phyloP scores from a whole-genome alignment of 768 basidiomycete species.

The Phlegmacium glaucopus region DNA sequence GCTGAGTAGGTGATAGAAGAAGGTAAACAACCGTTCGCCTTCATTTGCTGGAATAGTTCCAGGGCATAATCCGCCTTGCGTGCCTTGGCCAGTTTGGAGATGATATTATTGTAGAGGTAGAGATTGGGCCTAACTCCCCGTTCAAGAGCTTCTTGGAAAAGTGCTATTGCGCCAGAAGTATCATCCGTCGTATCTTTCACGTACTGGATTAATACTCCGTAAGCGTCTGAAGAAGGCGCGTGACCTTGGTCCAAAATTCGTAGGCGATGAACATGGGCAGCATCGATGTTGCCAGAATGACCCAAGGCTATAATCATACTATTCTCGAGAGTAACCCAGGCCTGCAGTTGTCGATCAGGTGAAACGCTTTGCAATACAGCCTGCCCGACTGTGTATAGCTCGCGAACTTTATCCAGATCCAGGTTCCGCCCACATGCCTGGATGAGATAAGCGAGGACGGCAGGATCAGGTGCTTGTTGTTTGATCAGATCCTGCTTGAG shows the following conservation, averaged over 20 bases:
- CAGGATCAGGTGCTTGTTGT: slow-evolving; percentile 48
- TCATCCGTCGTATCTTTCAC: slow-evolving; percentile 97
- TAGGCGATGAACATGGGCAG: slow-evolving; percentile 76
- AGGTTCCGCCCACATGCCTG: slow-evolving; percentile 62
- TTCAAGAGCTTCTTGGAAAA: slow-evolving; percentile 75
- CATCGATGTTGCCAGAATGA: slow-evolving; percentile 74
- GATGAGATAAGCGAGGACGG: slow-evolving; percentile 59
- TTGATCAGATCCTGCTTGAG: slow-evolving; percentile 44
- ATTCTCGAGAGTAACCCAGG: slow-evolving; percentile 83
- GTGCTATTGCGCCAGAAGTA: slow-evolving; percentile 76
- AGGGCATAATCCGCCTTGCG: slow-evolving; percentile 90
- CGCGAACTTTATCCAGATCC: slow-evolving; percentile 56
- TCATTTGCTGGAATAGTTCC: slow-evolving; percentile 87
- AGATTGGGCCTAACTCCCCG: slow-evolving; percentile 73
- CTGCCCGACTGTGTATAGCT: slow-evolving; percentile 71
- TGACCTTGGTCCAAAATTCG: slow-evolving; percentile 76
- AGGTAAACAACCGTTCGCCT: slow-evolving; percentile 53
- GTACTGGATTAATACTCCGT: slow-evolving; percentile 83
- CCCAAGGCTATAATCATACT: slow-evolving; percentile 86
- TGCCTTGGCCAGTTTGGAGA: slow-evolving; percentile 92
- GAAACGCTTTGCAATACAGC: slow-evolving; percentile 39
- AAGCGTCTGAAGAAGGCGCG: slow-evolving; percentile 84
- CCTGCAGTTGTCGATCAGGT: slow-evolving; percentile 28
- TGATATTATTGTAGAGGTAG: slow-evolving; percentile 96
- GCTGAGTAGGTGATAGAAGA: slow-evolving; percentile 94